Conservation (phyloP, 1,284 basidiomycete genomes). For the Omphalotus olearius region DNA sequence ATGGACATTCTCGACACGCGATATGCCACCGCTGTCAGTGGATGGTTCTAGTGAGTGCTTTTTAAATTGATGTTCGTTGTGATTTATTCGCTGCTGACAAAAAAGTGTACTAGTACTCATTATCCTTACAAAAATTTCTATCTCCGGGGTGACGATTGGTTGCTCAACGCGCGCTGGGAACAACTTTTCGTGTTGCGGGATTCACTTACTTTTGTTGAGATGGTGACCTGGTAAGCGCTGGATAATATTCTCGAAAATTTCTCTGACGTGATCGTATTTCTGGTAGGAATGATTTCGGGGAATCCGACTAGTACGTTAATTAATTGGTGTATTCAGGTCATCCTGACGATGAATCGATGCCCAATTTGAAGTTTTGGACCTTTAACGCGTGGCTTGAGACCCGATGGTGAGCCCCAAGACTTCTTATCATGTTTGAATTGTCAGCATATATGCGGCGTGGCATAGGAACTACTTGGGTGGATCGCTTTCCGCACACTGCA, state of each 20-base stretch:
- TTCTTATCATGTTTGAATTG: background rate
- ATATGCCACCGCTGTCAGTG: constrained; percentile 38
- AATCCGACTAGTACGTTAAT: constrained; percentile 33
- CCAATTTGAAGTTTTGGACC: constrained; percentile 9
- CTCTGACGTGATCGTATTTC: background rate
- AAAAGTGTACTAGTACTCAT: constrained; percentile 25
- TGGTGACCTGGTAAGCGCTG: constrained; percentile 35
- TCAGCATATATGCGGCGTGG: background rate
- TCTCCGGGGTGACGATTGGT: constrained; percentile 38
- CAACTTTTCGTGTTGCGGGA: constrained; percentile 35
- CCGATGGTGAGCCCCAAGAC: background rate
- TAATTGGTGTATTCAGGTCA: no score
- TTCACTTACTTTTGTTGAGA: constrained; percentile 36
- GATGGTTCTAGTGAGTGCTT: constrained; percentile 30
- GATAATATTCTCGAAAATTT: background rate
- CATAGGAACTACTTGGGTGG: constrained; percentile 30
- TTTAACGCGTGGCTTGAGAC: constrained; percentile 12
- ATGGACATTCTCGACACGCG: constrained; percentile 33
- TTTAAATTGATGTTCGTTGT: background rate
- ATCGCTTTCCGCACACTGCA: constrained; percentile 32
- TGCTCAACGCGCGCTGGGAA: constrained; percentile 39
- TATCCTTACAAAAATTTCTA: constrained; percentile 37
- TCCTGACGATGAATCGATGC: background rate
- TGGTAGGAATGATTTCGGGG: constrained; percentile 37
- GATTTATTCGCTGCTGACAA: background rate